Evolutionary conservation across 2,329 filamentous ascomycete genomes (phyloP).

Genomic region (Beauveria australis): DNA sequence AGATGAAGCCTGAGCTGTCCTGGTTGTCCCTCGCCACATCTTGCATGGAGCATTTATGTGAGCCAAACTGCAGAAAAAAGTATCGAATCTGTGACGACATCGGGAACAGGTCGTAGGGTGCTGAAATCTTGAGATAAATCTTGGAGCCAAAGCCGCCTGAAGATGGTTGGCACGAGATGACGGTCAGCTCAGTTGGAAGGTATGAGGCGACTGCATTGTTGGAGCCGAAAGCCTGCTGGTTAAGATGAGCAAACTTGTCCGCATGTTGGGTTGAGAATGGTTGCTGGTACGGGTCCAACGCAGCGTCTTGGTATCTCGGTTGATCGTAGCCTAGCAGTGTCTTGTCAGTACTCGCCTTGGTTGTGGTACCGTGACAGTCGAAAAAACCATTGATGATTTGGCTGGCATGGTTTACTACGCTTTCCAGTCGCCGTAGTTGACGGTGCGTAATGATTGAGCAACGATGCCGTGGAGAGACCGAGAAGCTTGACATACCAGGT

Average conservation of each 20-base stretch:
- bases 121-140: slow-evolving; percentile 65
- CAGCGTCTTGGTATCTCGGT: slow-evolving; percentile 51
- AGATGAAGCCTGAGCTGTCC: slow-evolving; percentile 56
- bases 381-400: background rate
- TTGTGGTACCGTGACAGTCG: background rate
- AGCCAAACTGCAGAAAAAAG: slow-evolving; percentile 69
- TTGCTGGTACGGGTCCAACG: slow-evolving; percentile 45
- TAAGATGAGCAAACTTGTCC: slow-evolving; percentile 44
- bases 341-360: background rate
- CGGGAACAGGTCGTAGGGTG: slow-evolving; percentile 60
- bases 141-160: slow-evolving; percentile 62
- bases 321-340: slow-evolving; percentile 47
- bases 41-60: slow-evolving; percentile 54
- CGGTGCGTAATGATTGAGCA: too few species aligned
- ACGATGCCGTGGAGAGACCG: too few species aligned
- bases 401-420: background rate
- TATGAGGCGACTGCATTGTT: slow-evolving; percentile 60
- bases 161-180: slow-evolving; percentile 63
- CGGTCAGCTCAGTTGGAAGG: slow-evolving; percentile 50
- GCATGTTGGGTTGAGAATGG: slow-evolving; percentile 34
- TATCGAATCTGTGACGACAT: slow-evolving; percentile 47
- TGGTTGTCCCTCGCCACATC: slow-evolving; percentile 54
- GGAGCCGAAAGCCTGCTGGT: slow-evolving; percentile 48
- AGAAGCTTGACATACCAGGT: slow-evolving; percentile 60
- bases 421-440: background rate